phyloP scores from a whole-genome alignment of 371 early-diverging fungal genomes.

The Choanephora cucurbitarum region DNA sequence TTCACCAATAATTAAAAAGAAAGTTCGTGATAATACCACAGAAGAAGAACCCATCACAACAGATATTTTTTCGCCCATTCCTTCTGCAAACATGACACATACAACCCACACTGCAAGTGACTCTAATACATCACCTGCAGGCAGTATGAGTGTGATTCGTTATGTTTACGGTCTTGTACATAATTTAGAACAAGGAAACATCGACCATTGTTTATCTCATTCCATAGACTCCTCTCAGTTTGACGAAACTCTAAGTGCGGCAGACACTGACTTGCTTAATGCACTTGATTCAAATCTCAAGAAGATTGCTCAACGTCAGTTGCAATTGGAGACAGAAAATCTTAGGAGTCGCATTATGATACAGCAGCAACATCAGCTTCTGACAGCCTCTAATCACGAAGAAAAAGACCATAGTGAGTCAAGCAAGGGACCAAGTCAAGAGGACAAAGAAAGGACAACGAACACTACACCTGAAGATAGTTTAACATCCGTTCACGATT shows the following conservation, averaged over 20 bases:
- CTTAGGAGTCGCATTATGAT: conserved; percentile 45
- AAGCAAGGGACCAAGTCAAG: not conserved
- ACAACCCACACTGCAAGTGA: not conserved
- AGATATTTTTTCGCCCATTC: conserved; percentile 1
- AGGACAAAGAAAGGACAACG: conserved; percentile 3
- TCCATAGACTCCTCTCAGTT: conserved; percentile 7
- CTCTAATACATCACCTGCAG: not conserved
- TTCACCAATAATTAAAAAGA: conserved; percentile 24
- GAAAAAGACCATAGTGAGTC: conserved; percentile 13
- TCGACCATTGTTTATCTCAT: conserved; percentile 41
- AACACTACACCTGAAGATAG: conserved; percentile 37
- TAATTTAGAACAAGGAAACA: conserved; percentile 43
- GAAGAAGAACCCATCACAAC: conserved; percentile 13
- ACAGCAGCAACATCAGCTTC: conserved; percentile 43
- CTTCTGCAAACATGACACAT: conserved; percentile 1
- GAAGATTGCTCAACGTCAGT: conserved; percentile 42
- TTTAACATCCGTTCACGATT: conserved; percentile 33
- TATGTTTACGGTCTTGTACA: conserved; percentile 37
- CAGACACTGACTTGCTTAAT: conserved; percentile 22
- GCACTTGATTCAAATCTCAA: conserved; percentile 34
- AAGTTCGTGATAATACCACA: conserved; percentile 21
- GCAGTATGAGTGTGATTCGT: conserved; percentile 23
- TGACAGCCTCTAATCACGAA: conserved; percentile 29
- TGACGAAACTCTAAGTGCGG: not conserved
- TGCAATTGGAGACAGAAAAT: conserved; percentile 43